These are phyloP conservation scores for Porcisia hertigi DNA, from an alignment of 208 protist genomes.

Conservation along the genomic window DNA sequence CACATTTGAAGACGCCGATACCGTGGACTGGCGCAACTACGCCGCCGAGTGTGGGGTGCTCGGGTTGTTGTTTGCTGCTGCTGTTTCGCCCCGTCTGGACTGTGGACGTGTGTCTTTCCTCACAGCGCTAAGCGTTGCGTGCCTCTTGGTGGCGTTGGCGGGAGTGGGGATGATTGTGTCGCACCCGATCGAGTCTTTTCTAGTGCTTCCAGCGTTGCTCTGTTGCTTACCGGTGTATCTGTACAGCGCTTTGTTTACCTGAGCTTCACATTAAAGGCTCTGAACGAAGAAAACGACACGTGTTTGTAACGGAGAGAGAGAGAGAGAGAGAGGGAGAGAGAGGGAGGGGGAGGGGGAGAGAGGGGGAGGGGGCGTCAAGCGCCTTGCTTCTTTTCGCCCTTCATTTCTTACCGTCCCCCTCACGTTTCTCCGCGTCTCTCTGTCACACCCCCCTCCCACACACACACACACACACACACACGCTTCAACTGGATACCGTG, in stretches of 20 bases:
- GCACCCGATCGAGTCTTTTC: conserved; percentile 18
- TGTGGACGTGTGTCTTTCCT: neutral
- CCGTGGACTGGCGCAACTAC: conserved; percentile 20
- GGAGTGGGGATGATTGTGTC: conserved; percentile 10
- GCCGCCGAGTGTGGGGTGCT: conserved; percentile 6
- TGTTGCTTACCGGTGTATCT: conserved; percentile 19
- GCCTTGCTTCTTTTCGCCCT: no score
- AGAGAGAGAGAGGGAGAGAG: no score
- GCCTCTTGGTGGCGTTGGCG: neutral
- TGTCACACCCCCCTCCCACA: neutral
- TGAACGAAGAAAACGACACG: neutral
- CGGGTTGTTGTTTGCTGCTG: conserved; percentile 6
- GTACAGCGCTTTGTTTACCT: neutral
- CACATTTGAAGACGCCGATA: conserved; percentile 20
- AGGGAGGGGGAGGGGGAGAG: no score
- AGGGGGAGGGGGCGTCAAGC: no score
- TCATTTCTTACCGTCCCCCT: no score
- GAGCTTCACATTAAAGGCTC: neutral
- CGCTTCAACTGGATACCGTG: neutral
- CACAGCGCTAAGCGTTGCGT: neutral
- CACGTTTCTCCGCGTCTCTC: no score
- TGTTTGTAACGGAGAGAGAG: neutral
- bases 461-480: neutral
- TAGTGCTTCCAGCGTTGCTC: conserved; percentile 18
- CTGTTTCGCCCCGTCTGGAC: neutral